Percentiles rank a stretch among this genome's conserved stretches.
phyloP scores from a whole-genome alignment of 2,329 filamentous ascomycete genomes.

The Aspergillus proliferans region DNA sequence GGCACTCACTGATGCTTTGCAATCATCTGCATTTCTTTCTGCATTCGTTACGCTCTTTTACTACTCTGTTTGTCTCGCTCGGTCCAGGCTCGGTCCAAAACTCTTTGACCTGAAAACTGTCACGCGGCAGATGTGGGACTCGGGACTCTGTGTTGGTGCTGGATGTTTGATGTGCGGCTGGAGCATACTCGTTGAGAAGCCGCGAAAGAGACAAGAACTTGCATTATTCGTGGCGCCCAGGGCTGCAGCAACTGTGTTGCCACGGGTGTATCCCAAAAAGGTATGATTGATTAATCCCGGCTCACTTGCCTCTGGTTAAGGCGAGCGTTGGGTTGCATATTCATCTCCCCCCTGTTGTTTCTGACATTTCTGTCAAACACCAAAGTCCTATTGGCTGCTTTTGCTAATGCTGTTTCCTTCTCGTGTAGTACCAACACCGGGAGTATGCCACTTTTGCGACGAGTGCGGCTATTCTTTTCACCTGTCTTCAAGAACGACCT shows the following conservation, averaged over 20 bases:
- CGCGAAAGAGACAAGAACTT: slow-evolving; percentile 63
- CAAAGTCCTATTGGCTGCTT: slow-evolving; percentile 2
- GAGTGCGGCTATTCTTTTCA: slow-evolving; percentile 65
- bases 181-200: slow-evolving; percentile 69
- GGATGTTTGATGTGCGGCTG: slow-evolving; percentile 74
- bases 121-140: slow-evolving; percentile 52
- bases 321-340: background rate
- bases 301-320: background rate
- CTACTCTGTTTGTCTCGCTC: slow-evolving; percentile 73
- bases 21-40: slow-evolving; percentile 72
- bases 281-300: slow-evolving; percentile 19
- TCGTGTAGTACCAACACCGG: slow-evolving; percentile 55
- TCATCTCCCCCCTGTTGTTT: slow-evolving; percentile 3
- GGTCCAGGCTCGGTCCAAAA: slow-evolving; percentile 66
- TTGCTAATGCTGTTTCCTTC: slow-evolving; percentile 15
- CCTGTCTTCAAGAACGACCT: slow-evolving; percentile 58
- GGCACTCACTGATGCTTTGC: slow-evolving; percentile 55
- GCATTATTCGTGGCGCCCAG: slow-evolving; percentile 74
- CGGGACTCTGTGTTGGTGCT: slow-evolving; percentile 59
- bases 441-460: slow-evolving; percentile 61
- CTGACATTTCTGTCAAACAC: background rate
- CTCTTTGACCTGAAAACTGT: slow-evolving; percentile 53
- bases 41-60: slow-evolving; percentile 75
- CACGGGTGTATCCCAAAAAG: slow-evolving; percentile 58
- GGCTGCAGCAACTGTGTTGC: slow-evolving; percentile 67